Base-by-base conservation (phyloP, 306 rosid genomes). In the Cucurbita pepo region DNA sequence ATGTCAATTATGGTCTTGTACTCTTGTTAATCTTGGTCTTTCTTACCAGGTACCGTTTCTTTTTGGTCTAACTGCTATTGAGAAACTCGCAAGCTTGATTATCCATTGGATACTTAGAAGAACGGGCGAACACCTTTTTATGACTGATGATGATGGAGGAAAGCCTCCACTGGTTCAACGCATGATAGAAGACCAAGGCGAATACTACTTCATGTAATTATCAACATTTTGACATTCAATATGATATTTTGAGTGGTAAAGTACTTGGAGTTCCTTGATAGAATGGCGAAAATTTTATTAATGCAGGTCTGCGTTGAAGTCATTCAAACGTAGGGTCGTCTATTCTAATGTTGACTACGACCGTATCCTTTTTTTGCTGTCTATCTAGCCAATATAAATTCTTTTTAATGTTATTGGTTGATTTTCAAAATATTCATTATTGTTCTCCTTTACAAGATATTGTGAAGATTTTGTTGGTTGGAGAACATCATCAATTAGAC, bases 81-180 rank as follows among this genome's bases (percentile, higher is more conserved):
- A 95, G 88, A 95, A 83, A 76, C 25, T 76, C 64, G 99, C 99
- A 51, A 85, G 87, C 74, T 77, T 57, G 55, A 84, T 95, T 55
- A 95, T 95, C 72, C 95, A 95, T 85, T 91, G 71, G 82, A 89
- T 95, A 78, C 90, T 95, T 83, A 91, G 91, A 88, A 88, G 99
- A 84, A 95, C 99, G 0, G 99, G 99, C n/a, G 86, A 85, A 58
- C 99, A 95, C 85, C 92, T 95, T 75, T 95, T 95, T 82, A 91
- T 95, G 25, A 88, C 85, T 37, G 98, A 95, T 63, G 79, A 71
- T 44, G 97, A 89, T 60, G 82, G 83, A 78, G 92, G 97, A 82
- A 91, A 88, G 84, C 90, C 90, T 71, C 99, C 99, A 45, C 75
- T 95, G 87, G 96, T 95, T 83, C 79, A 85, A 77, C 89, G 97